Base-by-base conservation (phyloP, 257 asterid species). In the Echites panduratus region DNA sequence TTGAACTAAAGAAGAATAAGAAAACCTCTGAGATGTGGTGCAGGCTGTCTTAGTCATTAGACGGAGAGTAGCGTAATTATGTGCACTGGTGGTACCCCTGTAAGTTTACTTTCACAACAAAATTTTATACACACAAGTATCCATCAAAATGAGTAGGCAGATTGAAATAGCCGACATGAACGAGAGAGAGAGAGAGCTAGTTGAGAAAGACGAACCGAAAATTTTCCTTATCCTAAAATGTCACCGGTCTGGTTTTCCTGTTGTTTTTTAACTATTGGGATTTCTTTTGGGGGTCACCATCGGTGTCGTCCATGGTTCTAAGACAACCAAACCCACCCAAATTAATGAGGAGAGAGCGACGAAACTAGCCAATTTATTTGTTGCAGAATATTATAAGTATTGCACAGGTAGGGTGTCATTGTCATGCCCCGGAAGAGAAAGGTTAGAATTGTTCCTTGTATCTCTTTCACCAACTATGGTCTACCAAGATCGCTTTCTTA, bases 81-180 rank as follows among this genome's bases (percentile, higher is more conserved):
- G n/a, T n/a, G n/a, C n/a, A n/a, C n/a, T n/a, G n/a, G n/a, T n/a
- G n/a, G n/a, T n/a, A n/a, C n/a, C n/a, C n/a, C n/a, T n/a, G n/a
- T n/a, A n/a, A n/a, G 43, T 40, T 40, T 40, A 3, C 5, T 40
- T 17, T 17, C 20, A 52, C 7, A 26, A 52, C 35, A 24, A 22
- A 57, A 57, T 16, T 54, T 54, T 43, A 40, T 19, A 26, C 16
- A 71, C 43, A 58, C 22, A 5, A 71, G 66, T 44, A 71, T n/a
- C 67, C 44, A 43, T 56, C 57, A 58, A 16, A 57, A 71, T 57
- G 54, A 22, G 50, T 53, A 70, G 22, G 52, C 74, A 35, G 66
- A 38, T 19, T 14, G 57, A 44, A 69, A 48, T 47, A 16, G 47
- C 29, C 13, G 50, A 38, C n/a, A 32, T 7, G 22, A 65, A 49